phyloP scores from a whole-genome alignment of 371 early-diverging fungal species.

The Saksenaea oblongispora region DNA sequence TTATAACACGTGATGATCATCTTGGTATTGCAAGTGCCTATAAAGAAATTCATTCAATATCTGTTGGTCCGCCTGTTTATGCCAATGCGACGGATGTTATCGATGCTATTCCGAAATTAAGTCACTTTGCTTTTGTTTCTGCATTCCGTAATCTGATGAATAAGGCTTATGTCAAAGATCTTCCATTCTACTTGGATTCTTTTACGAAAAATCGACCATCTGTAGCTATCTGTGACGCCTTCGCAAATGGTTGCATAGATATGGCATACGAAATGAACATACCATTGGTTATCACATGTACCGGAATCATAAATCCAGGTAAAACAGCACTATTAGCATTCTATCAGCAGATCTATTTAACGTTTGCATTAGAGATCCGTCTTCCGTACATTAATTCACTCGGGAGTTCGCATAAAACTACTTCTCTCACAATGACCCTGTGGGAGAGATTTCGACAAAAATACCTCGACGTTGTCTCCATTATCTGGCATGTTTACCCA shows the following conservation, averaged over 20 bases:
- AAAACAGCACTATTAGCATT: not conserved
- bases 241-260: slow-evolving; percentile 7
- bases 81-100: not conserved
- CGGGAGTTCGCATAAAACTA: not conserved
- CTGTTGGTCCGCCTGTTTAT: not conserved
- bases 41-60: not conserved
- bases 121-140: not conserved
- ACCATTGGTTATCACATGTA: slow-evolving; percentile 4
- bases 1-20: slow-evolving; percentile 9
- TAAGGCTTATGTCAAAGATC: not conserved
- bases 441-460: slow-evolving; percentile 7
- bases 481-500: not conserved
- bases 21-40: slow-evolving; percentile 1
- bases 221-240: slow-evolving; percentile 11
- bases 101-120: not conserved
- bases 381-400: slow-evolving; percentile 11
- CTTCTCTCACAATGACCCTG: not conserved
- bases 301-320: not conserved
- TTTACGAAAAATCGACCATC: slow-evolving; percentile 6
- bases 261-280: not conserved
- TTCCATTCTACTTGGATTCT: not conserved
- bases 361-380: not conserved
- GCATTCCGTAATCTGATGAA: not conserved
- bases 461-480: not conserved
- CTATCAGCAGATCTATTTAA: too few relatives aligned